phyloP scores from a whole-genome alignment of 306 rosid genomes.

The Herpetospermum pedunculosum region DNA sequence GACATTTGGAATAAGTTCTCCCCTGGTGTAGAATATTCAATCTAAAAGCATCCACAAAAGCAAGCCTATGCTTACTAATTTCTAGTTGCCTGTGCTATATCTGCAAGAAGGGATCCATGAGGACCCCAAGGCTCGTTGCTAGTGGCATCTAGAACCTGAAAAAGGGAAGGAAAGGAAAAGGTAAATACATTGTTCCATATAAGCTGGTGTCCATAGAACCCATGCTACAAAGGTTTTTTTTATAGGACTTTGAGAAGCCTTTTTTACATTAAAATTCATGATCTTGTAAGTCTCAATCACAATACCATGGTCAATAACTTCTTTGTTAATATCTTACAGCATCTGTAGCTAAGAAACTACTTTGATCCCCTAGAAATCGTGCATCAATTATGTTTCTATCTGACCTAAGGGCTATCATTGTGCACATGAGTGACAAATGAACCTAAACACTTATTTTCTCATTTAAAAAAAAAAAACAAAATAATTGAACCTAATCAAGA shows the following conservation, averaged over 20 bases:
- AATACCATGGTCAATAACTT: background rate
- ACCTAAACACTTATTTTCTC: background rate
- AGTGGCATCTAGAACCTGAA: slow-evolving; percentile 93
- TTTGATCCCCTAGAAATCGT: background rate
- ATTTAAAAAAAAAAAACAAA: background rate
- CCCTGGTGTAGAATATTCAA: slow-evolving; percentile 12
- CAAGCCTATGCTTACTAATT: slow-evolving; percentile 53
- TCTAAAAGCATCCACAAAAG: slow-evolving; percentile 12
- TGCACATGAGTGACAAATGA: background rate
- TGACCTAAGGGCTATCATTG: background rate
- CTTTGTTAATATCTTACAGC: background rate
- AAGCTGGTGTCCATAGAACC: background rate
- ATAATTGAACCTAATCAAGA: background rate
- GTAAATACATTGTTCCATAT: background rate
- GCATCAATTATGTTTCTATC: background rate
- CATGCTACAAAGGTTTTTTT: background rate
- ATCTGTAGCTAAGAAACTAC: background rate
- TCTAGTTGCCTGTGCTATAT: slow-evolving; percentile 82
- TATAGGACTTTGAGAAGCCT: background rate
- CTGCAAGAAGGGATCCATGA: slow-evolving; percentile 95
- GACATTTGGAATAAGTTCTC: slow-evolving; percentile 20
- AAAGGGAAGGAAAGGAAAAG: background rate
- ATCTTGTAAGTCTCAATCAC: background rate
- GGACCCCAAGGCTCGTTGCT: slow-evolving; percentile 99
- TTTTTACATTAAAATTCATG: background rate